These are phyloP conservation scores for Actinomortierella ambigua DNA, from an alignment of 371 early-diverging fungal species.

Conservation along the genomic window DNA sequence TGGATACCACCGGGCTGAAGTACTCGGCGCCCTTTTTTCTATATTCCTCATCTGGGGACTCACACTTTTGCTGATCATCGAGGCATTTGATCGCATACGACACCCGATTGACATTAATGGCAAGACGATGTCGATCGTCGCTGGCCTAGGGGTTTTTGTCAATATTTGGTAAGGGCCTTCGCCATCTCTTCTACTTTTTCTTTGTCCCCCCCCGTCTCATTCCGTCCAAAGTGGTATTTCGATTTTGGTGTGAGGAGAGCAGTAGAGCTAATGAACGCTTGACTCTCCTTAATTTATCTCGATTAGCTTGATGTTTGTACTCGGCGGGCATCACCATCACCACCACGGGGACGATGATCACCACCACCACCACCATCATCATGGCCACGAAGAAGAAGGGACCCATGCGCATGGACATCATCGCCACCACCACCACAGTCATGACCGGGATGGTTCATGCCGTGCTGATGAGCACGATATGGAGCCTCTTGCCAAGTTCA, in stretches of 20 bases:
- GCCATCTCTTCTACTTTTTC: not conserved
- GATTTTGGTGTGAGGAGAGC: not conserved
- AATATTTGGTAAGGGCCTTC: slow-evolving; percentile 66
- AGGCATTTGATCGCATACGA: slow-evolving; percentile 78
- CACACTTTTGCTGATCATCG: slow-evolving; percentile 72
- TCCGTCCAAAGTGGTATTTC: not conserved
- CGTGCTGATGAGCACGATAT: slow-evolving; percentile 23
- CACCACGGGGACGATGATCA: slow-evolving; percentile 36
- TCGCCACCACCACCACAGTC: slow-evolving; percentile 17
- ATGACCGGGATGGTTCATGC: slow-evolving; percentile 14
- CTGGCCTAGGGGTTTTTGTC: slow-evolving; percentile 76
- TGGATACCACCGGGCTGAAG: slow-evolving; percentile 88
- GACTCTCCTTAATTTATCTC: not conserved
- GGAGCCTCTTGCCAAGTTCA: slow-evolving; percentile 6
- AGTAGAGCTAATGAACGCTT: not conserved
- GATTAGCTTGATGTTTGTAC: slow-evolving; percentile 41
- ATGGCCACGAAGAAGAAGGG: not conserved
- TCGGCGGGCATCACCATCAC: slow-evolving; percentile 45
- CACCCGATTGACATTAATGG: slow-evolving; percentile 81
- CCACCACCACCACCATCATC: slow-evolving; percentile 15
- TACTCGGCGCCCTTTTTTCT: slow-evolving; percentile 85
- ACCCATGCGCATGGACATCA: slow-evolving; percentile 3
- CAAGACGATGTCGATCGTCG: slow-evolving; percentile 73
- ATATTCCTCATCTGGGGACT: slow-evolving; percentile 84
- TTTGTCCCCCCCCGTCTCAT: not conserved